Conservation (phyloP, 1,284 basidiomycete species). For the Fereydounia khargensis region DNA sequence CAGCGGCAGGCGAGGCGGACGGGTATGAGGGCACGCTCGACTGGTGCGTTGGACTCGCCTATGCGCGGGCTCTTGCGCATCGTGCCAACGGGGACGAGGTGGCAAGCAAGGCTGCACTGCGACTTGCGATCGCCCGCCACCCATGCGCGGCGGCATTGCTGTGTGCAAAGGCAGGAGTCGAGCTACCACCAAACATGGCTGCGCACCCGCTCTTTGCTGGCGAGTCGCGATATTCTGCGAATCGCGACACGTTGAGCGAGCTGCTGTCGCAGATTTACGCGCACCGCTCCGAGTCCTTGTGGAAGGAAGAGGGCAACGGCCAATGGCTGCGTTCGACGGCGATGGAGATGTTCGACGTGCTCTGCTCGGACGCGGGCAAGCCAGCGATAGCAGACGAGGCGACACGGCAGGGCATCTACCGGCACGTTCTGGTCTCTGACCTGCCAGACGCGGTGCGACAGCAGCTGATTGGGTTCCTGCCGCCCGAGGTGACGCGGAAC, state of each 20-base stretch:
- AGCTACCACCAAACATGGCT: conserved; percentile 22
- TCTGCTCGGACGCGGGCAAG: conserved; percentile 6
- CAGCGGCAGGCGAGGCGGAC: conserved; percentile 14
- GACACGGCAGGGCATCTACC: conserved; percentile 41
- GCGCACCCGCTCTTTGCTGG: conserved; percentile 14
- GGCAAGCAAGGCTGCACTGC: conserved; percentile 32
- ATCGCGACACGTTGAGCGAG: conserved; percentile 21
- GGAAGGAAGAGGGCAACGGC: conserved; percentile 41
- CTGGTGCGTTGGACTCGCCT: conserved; percentile 49
- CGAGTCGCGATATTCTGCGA: conserved; percentile 3
- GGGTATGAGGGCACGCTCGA: conserved; percentile 37
- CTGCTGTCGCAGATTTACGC: conserved; percentile 51
- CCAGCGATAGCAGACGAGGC: conserved; percentile 12
- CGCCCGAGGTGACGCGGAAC: conserved; percentile 32
- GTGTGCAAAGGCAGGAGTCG: conserved; percentile 39
- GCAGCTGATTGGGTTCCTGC: conserved; percentile 43
- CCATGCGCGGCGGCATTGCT: conserved; percentile 40
- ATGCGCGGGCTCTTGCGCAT: conserved; percentile 42
- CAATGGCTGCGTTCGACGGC: conserved; percentile 40
- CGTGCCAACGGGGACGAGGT: conserved; percentile 42
- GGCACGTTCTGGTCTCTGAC: conserved; percentile 53
- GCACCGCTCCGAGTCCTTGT: conserved; percentile 43
- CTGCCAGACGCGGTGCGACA: conserved; percentile 48
- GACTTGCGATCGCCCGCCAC: conserved; percentile 44
- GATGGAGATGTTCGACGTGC: conserved; percentile 6